phyloP scores from a whole-genome alignment of 306 rosid genomes.

The Hylodesmum podocarpum region DNA sequence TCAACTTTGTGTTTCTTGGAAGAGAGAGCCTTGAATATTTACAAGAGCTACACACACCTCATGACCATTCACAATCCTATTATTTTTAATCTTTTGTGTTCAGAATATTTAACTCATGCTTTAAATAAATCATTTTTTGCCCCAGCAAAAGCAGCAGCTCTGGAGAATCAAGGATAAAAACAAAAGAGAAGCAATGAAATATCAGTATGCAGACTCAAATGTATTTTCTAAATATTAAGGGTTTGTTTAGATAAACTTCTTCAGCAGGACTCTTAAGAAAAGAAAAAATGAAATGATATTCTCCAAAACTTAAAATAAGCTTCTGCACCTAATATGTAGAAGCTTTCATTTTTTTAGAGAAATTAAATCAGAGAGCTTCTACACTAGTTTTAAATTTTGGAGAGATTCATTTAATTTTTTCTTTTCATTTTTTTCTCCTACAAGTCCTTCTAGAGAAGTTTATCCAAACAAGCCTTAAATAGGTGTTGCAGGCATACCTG shows the following conservation, averaged over 20 bases:
- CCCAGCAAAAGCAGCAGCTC: constrained; percentile 76
- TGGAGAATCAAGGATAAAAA: constrained; percentile 41
- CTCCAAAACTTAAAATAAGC: too few species aligned
- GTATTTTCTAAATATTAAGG: neutral
- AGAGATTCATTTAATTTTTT: too few species aligned
- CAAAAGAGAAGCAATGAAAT: constrained; percentile 21
- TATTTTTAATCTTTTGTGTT: constrained; percentile 3
- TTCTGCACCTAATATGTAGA: too few species aligned
- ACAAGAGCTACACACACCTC: constrained; percentile 25
- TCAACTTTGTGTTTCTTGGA: constrained; percentile 1
- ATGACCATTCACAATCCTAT: constrained; percentile 28
- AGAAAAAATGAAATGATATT: too few species aligned
- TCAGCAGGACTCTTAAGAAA: too few species aligned
- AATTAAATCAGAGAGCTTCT: too few species aligned
- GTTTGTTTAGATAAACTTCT: too few species aligned
- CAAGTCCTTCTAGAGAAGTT: too few species aligned
- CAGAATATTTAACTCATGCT: constrained; percentile 21
- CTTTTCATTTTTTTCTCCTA: too few species aligned
- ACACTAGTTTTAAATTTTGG: too few species aligned
- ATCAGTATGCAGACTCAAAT: constrained; percentile 8
- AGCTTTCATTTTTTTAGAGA: too few species aligned
- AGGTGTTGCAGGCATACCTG: constrained; percentile 43
- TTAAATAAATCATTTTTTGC: constrained; percentile 45
- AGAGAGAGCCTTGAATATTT: constrained; percentile 29
- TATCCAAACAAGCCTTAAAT: too few species aligned